phyloP scores from a whole-genome alignment of 1,284 basidiomycete genomes.

The Ceratorhiza oryzae-sativae region DNA sequence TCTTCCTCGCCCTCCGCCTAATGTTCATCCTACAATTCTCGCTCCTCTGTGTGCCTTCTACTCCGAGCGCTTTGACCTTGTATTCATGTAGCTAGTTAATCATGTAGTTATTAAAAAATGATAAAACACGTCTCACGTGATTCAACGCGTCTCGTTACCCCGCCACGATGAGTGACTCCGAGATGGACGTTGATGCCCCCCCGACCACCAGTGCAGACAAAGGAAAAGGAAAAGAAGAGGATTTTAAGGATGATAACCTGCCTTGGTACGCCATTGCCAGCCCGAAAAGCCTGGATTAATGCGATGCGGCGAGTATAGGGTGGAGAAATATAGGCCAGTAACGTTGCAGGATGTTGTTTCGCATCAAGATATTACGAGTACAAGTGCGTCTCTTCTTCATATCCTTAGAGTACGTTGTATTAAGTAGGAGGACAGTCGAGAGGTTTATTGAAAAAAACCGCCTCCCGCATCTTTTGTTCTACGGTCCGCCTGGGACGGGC shows the following conservation, averaged over 20 bases:
- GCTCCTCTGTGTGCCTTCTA: too few species aligned
- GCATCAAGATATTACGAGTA: conserved; percentile 90
- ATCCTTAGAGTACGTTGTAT: too few species aligned
- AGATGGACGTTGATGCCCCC: conserved; percentile 39
- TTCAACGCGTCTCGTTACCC: conserved; percentile 5
- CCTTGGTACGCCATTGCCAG: conserved; percentile 64
- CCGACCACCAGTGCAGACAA: conserved; percentile 62
- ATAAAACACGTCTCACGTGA: not conserved
- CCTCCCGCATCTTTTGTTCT: conserved; percentile 94
- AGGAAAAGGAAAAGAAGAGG: conserved; percentile 60
- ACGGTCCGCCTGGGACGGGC: conserved; percentile 97
- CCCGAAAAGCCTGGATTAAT: not conserved
- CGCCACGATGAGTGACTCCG: conserved; percentile 26
- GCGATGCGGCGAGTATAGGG: conserved; percentile 62
- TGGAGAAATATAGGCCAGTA: conserved; percentile 93
- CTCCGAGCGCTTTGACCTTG: too few species aligned
- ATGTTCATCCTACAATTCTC: too few species aligned
- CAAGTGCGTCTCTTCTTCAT: conserved; percentile 65
- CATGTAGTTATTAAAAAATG: too few species aligned
- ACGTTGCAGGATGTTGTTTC: conserved; percentile 92
- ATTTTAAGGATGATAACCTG: conserved; percentile 63
- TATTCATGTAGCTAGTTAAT: too few species aligned
- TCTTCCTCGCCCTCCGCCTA: too few species aligned
- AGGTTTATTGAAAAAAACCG: conserved; percentile 96
- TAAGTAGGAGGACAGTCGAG: conserved; percentile 67